Evolutionary conservation across 164 flowering plant species (phyloP), one percentile per base, ranked within the genome.

Genomic region (Vitis cinerea): DNA sequence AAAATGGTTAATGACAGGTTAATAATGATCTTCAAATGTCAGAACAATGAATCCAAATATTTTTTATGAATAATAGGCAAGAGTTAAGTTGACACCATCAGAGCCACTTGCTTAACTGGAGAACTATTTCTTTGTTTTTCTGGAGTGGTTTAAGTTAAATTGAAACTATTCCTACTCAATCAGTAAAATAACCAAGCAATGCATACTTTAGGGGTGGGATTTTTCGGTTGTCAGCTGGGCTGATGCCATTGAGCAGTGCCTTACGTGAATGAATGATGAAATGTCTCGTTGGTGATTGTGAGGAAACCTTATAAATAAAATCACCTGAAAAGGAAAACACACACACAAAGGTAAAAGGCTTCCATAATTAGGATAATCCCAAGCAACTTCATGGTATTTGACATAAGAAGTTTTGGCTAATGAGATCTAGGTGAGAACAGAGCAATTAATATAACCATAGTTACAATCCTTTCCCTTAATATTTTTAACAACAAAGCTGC

Each of bases 221-320:
- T 77, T 72, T 85, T 72, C 99, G 86, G 76, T 95, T 95, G 54
- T 88, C 91, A 68, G 93, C 90, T 65, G 99, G 99, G 72, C 96
- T 93, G 60, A 95, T 80, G 71, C 99, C 99, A 85, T 83, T 91
- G 30, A 95, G 92, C 63, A 95, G 78, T 59, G 99, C 99, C 79
- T 95, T 95, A 57, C 98, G 83, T 29, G 99, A 85, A 74, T 96
- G 99, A 77, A 96, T 85, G 47, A 96, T 84, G 75, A 93, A 93
- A 86, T 93, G 98, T 77, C 83, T 89, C 59, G 97, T 88, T 76
- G 99, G 97, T 55, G 99, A 95, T 49, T 66, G 84, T 53, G 99
- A 88, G 72, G 99, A 87, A 73, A 95, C 97, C 68, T 85, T 88
- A 75, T 89, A 78, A 65, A 95, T 82, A 75, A 93, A 95, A 74